Evolutionary conservation across 1,284 basidiomycete genomes (phyloP).

Genomic region (Cryptococcus sp.): DNA sequence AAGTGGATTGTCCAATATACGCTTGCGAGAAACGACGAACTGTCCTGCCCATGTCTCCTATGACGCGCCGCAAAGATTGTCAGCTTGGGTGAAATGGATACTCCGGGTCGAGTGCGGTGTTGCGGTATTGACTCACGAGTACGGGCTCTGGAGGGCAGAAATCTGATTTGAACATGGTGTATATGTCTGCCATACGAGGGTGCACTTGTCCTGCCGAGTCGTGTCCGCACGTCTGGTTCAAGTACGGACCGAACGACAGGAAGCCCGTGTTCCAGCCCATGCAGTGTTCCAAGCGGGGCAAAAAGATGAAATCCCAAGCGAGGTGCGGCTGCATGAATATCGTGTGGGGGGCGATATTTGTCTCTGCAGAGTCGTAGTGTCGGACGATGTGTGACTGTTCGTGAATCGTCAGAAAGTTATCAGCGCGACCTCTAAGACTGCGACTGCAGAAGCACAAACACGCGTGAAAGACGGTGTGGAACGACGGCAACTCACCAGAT

Average conservation of each 20-base stretch:
- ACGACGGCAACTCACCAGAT: conserved; percentile 28
- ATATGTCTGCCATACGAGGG: conserved; percentile 38
- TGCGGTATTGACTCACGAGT: conserved; percentile 13
- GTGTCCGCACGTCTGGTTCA: conserved; percentile 36
- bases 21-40: conserved; percentile 39
- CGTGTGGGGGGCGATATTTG: conserved; percentile 40
- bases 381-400: conserved; percentile 36
- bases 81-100: neutral
- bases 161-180: conserved; percentile 30
- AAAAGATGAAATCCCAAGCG: conserved; percentile 49
- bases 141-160: conserved; percentile 30
- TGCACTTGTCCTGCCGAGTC: conserved; percentile 24
- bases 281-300: conserved; percentile 37
- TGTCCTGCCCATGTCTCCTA: conserved; percentile 50
- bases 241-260: conserved; percentile 47
- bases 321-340: conserved; percentile 53
- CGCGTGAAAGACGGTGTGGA: neutral
- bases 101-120: neutral
- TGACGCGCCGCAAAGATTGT: neutral
- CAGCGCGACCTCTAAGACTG: neutral
- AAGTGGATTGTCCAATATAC: conserved; percentile 33
- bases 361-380: conserved; percentile 23
- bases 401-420: neutral
- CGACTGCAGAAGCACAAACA: neutral
- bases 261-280: conserved; percentile 40